Evolutionary conservation across 164 flowering plant species (phyloP).

Genomic region (Berberis thunbergii): DNA sequence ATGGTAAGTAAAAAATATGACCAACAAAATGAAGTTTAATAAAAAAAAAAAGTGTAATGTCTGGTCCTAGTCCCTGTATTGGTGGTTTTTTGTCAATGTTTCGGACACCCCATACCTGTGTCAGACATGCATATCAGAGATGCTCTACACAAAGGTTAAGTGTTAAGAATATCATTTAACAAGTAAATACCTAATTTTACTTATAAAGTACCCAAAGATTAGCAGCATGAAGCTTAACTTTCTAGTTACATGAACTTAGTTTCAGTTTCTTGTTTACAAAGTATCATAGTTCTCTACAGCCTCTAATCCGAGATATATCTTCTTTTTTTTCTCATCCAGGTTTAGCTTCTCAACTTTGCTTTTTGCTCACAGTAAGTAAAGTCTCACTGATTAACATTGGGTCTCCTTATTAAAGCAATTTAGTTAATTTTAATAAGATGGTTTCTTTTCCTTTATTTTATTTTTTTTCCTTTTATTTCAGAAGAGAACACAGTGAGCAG

Average conservation of each 20-base stretch:
- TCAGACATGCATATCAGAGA: too few species aligned
- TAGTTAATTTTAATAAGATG: background rate
- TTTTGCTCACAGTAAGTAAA: constrained; percentile 72
- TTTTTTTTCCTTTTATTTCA: constrained; percentile 6
- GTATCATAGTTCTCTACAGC: background rate
- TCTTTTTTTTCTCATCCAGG: constrained; percentile 39
- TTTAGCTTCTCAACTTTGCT: constrained; percentile 74
- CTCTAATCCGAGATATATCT: background rate
- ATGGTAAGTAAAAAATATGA: too few species aligned
- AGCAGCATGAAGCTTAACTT: too few species aligned
- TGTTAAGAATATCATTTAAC: too few species aligned
- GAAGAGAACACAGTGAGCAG: constrained; percentile 31
- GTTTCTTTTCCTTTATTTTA: background rate
- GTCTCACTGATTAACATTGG: background rate
- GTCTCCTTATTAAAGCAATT: background rate
- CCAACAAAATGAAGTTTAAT: too few species aligned
- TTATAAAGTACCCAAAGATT: too few species aligned
- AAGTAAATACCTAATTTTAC: too few species aligned
- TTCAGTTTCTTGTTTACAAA: background rate
- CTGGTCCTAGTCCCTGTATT: too few species aligned
- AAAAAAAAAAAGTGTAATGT: too few species aligned
- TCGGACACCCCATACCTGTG: too few species aligned
- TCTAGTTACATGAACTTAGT: background rate
- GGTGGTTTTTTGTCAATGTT: too few species aligned
- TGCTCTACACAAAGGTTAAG: too few species aligned